Base-by-base conservation (phyloP, 768 basidiomycete genomes). In the Suillus variegatus region DNA sequence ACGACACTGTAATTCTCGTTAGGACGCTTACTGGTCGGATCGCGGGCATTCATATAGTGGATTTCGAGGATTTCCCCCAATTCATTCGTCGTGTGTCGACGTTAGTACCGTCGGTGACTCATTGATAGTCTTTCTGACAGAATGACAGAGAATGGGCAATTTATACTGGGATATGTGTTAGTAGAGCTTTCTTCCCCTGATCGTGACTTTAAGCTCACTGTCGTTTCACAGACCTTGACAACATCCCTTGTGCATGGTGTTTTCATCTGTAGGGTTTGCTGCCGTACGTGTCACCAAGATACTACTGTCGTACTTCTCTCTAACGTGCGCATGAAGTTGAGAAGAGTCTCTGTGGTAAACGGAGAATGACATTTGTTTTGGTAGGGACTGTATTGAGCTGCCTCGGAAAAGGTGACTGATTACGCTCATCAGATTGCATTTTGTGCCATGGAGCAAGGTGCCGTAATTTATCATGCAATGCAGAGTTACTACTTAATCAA, bases 151-250 rank as follows among this genome's bases (percentile, higher is more conserved):
- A 60, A 28, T 60, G 57, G 57, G 57, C 40, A 1, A 6, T 60
- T 6, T 60, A 60, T 12, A 43, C 16, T 25, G 57, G 57, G 20
- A 43, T 60, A 60, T 18, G 57, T 43, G 57, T 60, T 28, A 60
- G n/a, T 28, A 9, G 25, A 16, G 18, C 10, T 43, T 41, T 28
- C 54, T 35, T 55, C 20, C 12, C 12, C 20, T n/a, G 32, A 5
- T 35, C 35, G 2, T n/a, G 10, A 36, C 54, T n/a, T 55, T 1
- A 55, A 35, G 18, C 35, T 36, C 32, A 55, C 54, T n/a, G 54
- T 28, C 57, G 25, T 20, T 43, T 28, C 18, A 58, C 40, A 60
- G 57, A 43, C 57, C 3, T 20, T 43, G 40, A 41, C 57, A 12
- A 28, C 40, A 28, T 60, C 57, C 10, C 40, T 60, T 36, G 57